Evolutionary conservation across 192 early-diverging fungal species (phyloP).

Genomic region (Umbelopsis ramanniana): DNA sequence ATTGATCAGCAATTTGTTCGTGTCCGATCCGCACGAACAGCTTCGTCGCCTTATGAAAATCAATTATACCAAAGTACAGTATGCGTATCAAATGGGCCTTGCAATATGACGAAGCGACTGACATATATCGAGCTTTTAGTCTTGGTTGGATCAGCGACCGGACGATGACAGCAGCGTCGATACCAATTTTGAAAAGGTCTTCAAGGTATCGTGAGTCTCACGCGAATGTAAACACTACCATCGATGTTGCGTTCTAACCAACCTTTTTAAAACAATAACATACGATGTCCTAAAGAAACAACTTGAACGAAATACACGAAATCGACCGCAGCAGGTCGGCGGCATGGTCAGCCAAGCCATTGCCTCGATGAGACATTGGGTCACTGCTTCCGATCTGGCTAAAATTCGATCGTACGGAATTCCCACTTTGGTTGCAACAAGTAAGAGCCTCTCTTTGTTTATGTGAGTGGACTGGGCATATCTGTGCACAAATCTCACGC

Average conservation of each 20-base stretch:
- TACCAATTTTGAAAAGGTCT: constrained; percentile 34
- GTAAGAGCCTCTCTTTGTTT: constrained; percentile 11
- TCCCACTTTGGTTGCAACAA: constrained; percentile 24
- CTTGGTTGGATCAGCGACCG: constrained; percentile 22
- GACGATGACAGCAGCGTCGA: constrained; percentile 19
- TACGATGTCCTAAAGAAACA: background rate
- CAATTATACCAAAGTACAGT: constrained; percentile 31
- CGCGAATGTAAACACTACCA: no score
- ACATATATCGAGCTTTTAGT: no score
- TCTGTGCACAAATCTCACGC: background rate
- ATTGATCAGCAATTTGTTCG: constrained; percentile 28
- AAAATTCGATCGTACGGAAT: constrained; percentile 18
- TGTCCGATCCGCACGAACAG: constrained; percentile 21
- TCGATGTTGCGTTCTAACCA: no score
- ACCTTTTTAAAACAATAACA: background rate
- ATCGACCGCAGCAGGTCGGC: constrained; percentile 26
- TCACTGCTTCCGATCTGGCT: constrained; percentile 21
- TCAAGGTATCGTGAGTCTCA: constrained; percentile 1
- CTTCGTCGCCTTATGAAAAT: constrained; percentile 26
- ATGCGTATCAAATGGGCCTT: background rate
- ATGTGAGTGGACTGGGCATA: background rate
- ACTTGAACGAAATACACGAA: constrained; percentile 24
- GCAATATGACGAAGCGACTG: background rate
- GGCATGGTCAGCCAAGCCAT: constrained; percentile 34
- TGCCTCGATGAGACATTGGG: constrained; percentile 33